phyloP scores from a whole-genome alignment of 305 asterid genomes.

The Plantago coronopus region DNA sequence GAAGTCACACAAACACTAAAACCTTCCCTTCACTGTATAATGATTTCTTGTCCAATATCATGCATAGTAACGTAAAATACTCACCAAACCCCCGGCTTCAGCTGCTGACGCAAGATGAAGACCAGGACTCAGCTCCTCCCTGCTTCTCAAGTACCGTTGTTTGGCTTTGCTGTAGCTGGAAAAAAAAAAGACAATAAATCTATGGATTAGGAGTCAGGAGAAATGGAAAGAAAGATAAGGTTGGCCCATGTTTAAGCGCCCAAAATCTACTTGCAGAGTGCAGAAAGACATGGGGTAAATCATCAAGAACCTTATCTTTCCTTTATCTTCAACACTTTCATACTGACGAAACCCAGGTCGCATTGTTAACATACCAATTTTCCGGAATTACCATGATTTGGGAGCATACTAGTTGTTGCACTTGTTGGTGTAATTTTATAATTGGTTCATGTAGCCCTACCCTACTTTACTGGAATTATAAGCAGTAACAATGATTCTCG shows the following conservation, averaged over 20 bases:
- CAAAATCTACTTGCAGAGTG: slow-evolving; percentile 13
- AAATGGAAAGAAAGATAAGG: slow-evolving; percentile 13
- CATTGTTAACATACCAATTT: too few relatives aligned
- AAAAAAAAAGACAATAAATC: slow-evolving; percentile 9
- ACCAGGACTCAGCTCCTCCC: slow-evolving; percentile 70
- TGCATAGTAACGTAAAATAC: slow-evolving; percentile 22
- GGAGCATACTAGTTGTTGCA: too few relatives aligned
- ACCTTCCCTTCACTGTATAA: neutral
- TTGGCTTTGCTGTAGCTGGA: slow-evolving; percentile 87
- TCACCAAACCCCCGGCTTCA: slow-evolving; percentile 94
- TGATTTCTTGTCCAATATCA: too few relatives aligned
- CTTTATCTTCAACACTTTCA: too few relatives aligned
- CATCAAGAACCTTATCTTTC: too few relatives aligned
- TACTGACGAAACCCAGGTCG: too few relatives aligned
- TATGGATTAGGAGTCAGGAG: slow-evolving; percentile 24
- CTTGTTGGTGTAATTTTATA: too few relatives aligned
- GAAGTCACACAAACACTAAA: neutral
- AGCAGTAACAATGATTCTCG: neutral
- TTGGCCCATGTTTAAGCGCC: neutral
- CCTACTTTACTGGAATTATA: too few relatives aligned
- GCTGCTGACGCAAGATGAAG: slow-evolving; percentile 97
- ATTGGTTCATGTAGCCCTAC: too few relatives aligned
- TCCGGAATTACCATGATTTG: too few relatives aligned
- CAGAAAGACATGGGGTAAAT: too few relatives aligned
- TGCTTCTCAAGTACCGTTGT: slow-evolving; percentile 64